Conservation (phyloP, 2,329 filamentous ascomycete species). For the Aureobasidium leucospermi region DNA sequence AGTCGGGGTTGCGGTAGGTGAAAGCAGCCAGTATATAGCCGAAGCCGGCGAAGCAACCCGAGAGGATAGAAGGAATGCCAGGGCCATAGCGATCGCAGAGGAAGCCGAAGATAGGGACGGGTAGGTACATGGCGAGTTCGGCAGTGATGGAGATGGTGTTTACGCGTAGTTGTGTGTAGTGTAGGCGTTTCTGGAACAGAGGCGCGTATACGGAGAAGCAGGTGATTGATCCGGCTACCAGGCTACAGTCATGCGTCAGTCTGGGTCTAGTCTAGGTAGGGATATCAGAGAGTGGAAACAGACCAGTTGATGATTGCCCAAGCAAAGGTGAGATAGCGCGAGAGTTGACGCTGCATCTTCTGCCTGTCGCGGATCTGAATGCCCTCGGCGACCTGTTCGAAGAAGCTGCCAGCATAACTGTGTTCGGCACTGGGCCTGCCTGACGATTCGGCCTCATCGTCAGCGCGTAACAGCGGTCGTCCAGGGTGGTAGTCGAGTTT, state of each 20-base stretch:
- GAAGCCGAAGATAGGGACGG: constrained; percentile 84
- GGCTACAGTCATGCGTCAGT: constrained; percentile 28
- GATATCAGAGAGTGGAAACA: constrained; percentile 9
- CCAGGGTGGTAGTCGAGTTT: constrained; percentile 43
- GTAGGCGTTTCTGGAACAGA: constrained; percentile 76
- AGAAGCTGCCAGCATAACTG: constrained; percentile 47
- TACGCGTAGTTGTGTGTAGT: constrained; percentile 86
- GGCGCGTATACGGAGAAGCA: constrained; percentile 92
- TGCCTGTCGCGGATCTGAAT: constrained; percentile 51
- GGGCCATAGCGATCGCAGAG: constrained; percentile 85
- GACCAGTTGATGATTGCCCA: constrained; percentile 56
- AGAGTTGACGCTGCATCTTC: constrained; percentile 45
- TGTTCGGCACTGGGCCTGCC: constrained; percentile 33
- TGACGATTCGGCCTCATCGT: constrained; percentile 24
- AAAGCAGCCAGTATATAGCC: constrained; percentile 81
- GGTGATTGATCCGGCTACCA: constrained; percentile 86
- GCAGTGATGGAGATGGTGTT: constrained; percentile 83
- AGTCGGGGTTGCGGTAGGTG: constrained; percentile 59
- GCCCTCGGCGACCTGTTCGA: constrained; percentile 54
- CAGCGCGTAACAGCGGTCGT: constrained; percentile 35
- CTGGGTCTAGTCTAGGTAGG: neutral
- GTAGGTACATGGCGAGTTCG: constrained; percentile 82
- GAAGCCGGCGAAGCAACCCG: constrained; percentile 65
- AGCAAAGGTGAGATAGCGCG: constrained; percentile 50
- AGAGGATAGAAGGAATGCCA: constrained; percentile 64